Evolutionary conservation across 257 asterid species (phyloP), one percentile per base, ranked within the genome.

Genomic region (Thymus quinquecostatus): DNA sequence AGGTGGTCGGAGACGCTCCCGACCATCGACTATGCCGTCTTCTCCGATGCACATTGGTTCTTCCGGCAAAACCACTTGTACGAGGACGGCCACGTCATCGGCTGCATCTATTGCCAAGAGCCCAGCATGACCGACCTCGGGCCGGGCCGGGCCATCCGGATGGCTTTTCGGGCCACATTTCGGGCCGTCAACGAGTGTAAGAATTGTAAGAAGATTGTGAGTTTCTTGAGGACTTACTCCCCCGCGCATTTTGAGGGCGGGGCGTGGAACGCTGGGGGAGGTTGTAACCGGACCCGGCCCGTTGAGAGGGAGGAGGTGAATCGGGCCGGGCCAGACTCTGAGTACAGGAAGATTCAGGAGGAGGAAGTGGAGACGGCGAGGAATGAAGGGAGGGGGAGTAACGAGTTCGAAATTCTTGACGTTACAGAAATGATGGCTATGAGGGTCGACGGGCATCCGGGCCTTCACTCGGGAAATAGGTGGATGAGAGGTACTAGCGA

Each of bases 381-480:
- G 66, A 66, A 32, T 13, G 57, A 8, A 49, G 84, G 78, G 66
- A 81, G 36, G 56, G 40, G 29, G 64, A 76, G 81, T 45, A 82
- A 78, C 30, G 48, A 1, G 61, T 82, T 82, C 51, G 88, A 79
- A 77, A 63, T 81, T 10, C 4, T 87, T 30, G 93, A 86, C 66
- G 75, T 86, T 1, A 86, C 86, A 0, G 79, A 73, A 44, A 74
- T 82, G 58, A 86, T 86, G 92, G 2, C 30, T 71, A 68, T 61
- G 74, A 81, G 92, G 71, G 70, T 71, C 0, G 92, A 84, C 10
- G 90, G 87, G 11, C 90, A 87, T 34, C 92, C 90, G 1, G 88
- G 82, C 3, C 33, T 69, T 60, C 45, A 79, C 49, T 79, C 80
- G 82, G 85, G 85, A 2, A 79, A 81, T 12, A 27, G 21, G 51